Base-by-base conservation (phyloP, 2,329 filamentous ascomycete genomes). In the Hymenoscyphus scutula region DNA sequence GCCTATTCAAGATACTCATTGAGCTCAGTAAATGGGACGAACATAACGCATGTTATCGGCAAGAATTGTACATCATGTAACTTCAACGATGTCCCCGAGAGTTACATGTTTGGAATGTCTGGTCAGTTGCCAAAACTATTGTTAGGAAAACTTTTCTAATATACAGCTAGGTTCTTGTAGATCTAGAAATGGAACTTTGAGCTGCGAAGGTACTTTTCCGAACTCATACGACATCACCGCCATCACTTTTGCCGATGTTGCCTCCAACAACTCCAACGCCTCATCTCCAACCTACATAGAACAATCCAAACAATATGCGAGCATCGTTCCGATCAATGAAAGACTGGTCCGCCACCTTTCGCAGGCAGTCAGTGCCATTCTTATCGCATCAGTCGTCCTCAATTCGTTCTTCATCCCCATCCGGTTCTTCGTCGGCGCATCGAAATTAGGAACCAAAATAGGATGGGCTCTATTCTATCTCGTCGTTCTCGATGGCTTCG, bases 101-200 rank as follows among this genome's bases (percentile, higher is more conserved):
- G 23, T 17, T 59, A 59, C 19, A 54, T 53, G 58, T 54, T 59
- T 59, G 58, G 58, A 19, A 25, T 59, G 48, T 59, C 58, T 59
- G 45, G 58, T 59, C 23, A 54, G 58, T 59, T 3, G 8, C 8
- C 32, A n/a, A 15, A 27, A 17, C 5, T 30, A 23, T n/a, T 23
- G 1, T 48, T 23, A 10, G 10, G n/a, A 19, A 11, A 4, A 10
- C 2, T 10, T 48, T 48, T 11, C 19, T 48, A 10, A 48, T 23
- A 1, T 2, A 48, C 3, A 25, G 11, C n/a, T 23, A 48, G 41
- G 41, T 11, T 10, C 19, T 48, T 48, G 41, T 48, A 19, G 41
- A 48, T 3, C 19, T 11, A 48, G n/a, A 23, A 48, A 48, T 48
- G 41, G 41, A 48, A 48, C 41, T 48, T 48, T 48, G 10, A 10